Evolutionary conservation across 2,329 filamentous ascomycete genomes (phyloP).

Genomic region (Apiospora malaysiana): DNA sequence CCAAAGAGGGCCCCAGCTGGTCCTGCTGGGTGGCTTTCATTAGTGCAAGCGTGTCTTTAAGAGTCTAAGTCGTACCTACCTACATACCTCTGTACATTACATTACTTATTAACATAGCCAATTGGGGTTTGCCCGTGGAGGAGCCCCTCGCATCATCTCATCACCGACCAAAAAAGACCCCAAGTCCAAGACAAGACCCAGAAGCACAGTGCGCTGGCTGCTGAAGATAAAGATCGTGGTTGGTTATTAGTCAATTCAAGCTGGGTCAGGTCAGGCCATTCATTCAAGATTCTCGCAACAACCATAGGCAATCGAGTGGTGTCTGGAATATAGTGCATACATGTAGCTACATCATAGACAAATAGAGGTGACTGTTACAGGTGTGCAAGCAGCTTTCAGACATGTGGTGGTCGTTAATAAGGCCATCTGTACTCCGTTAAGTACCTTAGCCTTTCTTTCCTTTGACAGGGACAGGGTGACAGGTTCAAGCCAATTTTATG

Average conservation of each 20-base stretch:
- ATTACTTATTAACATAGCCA: no score
- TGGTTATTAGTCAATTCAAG: neutral
- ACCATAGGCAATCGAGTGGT: neutral
- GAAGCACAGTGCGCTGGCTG: slow-evolving; percentile 12
- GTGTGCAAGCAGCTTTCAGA: neutral
- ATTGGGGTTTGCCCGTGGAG: slow-evolving; percentile 14
- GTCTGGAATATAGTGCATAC: neutral
- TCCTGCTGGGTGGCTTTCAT: neutral
- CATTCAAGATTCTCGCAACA: neutral
- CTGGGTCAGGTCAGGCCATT: neutral
- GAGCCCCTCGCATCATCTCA: slow-evolving; percentile 18
- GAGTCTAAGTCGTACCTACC: no score
- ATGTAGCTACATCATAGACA: neutral
- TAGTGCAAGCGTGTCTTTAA: slow-evolving; percentile 16
- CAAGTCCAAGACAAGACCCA: slow-evolving; percentile 9
- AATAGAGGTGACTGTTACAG: neutral
- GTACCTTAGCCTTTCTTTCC: neutral
- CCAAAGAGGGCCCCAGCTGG: slow-evolving; percentile 9
- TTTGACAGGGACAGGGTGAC: neutral
- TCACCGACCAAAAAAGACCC: neutral
- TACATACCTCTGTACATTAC: no score
- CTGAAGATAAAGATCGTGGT: neutral
- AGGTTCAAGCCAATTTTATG: neutral
- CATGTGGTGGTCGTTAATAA: neutral
- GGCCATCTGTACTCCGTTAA: neutral